Base-by-base conservation (phyloP, 2,329 filamentous ascomycete genomes). In the Didymella glomerata region DNA sequence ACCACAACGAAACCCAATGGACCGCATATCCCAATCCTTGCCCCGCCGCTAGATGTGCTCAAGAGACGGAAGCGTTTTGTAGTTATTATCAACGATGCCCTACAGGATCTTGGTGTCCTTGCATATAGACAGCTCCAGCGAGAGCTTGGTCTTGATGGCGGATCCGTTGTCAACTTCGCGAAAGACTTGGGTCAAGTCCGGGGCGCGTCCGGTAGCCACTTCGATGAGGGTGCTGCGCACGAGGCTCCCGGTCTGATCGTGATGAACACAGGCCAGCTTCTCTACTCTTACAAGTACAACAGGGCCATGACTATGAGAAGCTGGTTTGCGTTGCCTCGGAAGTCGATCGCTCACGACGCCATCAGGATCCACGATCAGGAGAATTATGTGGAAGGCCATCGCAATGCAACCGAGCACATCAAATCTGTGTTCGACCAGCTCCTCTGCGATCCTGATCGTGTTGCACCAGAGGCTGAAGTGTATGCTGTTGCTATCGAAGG, bases 81-180 rank as follows among this genome's bases (percentile, higher is more conserved):
- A 22, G 77, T 97, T 45, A 77, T 96, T 51, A 85, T 96, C 67
- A 91, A 92, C 55, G 90, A 96, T 68, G 89, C 95, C 67, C 80
- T 85, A 2, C 89, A 94, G 69, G 88, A 94, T 52, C 82, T 96
- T 0, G 93, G 91, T 0, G 78, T 94, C 32, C 84, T 93, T 63
- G 88, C 92, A 0, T 88, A 90, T 66, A 86, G 92, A 20, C 81
- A 88, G 11, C 76, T 89, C 38, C 84, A 86, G 57, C 84, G 86
- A 0, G 78, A 80, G 2, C 86, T 89, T 2, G 89, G 90, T 20
- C 82, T 96, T 65, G 81, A 87, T 64, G 81, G 84, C 44, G 93
- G 92, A n/a, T 91, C 88, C 30, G 82, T 89, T 40, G 78, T 94
- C 28, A 84, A 87, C 11, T 80, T 94, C 56, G 83, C 89, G 24